Evolutionary conservation across 805 yeast species (phyloP), one percentile per base, ranked within the genome.

Genomic region (Sungouiozyma intestinalis): DNA sequence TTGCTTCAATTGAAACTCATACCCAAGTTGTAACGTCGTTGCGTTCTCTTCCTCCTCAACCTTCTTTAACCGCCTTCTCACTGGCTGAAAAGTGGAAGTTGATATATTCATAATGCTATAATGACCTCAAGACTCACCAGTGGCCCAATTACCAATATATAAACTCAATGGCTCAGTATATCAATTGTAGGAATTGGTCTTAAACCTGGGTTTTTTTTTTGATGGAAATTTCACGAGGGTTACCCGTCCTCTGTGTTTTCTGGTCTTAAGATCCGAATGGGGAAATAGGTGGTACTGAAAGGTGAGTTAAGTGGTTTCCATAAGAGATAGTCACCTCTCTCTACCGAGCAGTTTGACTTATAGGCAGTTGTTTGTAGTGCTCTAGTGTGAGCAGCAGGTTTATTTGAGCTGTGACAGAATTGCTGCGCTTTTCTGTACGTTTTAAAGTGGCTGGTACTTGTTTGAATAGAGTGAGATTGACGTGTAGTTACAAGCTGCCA

Each of bases 21-120:
- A 90, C 8, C 98, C 98, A 43, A 92, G 73, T 56, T 83, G 81
- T 52, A 92, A 72, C 40, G 75, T 73, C 0, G 95, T 78, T 0
- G 97, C 94, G 56, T 92, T 94, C 58, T 90, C 97, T 55, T 88
- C 97, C 49, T 85, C 95, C 45, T 80, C 88, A 35, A 77, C 72
- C 45, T 78, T 79, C 44, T 69, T 74, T 34, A 64, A 68, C 40
- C 79, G 76, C 63, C 95, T 76, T 67, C 94, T 79, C 58, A 86
- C 76, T 36, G 83, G 84, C 20, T 88, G 90, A 39, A 85, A 74
- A 3, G 96, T 84, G 40, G 95, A 84, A 33, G 94, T 85, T 32
- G 95, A 83, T 33, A 85, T 79, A 62, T 87, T 87, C 96, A 87
- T 86, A 16, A n/a, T n/a, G n/a, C n/a, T n/a, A n/a, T n/a, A n/a